Evolutionary conservation across 78 protist genomes (phyloP), one percentile per base, ranked within the genome.

Genomic region (Speleostelium caveatum): DNA sequence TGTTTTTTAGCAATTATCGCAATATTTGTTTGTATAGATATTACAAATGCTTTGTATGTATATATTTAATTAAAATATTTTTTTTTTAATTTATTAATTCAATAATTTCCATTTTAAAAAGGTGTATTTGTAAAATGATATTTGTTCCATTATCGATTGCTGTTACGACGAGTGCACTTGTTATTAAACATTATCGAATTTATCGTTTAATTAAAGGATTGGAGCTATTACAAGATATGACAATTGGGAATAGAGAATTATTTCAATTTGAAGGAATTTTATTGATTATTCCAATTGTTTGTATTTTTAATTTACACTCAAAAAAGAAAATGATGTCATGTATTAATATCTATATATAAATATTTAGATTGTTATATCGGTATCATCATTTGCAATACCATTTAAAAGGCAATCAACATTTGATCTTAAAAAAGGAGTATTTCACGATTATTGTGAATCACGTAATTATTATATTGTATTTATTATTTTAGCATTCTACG

Each of bases 391-490:
- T 22, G 78, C 78, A 12, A 72, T 53, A 1, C 59, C 42, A 51
- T 41, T 72, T 55, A 30, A 72, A 24, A 45, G 17, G 33, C 12
- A 17, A 2, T 72, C 45, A 21, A 51, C 16, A 4, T 72, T 10
- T 51, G 10, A 51, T 53, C 42, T 72, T 16, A 33, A 30, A 24
- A 53, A 53, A 17, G 39, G n/a, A 22, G 33, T 55, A 32, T 61
- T 65, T 24, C 26, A 53, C 24, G n/a, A 55, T 0, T 80, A 68
- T 68, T 80, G 89, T 58, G 21, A 68, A 36, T 60, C 89, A 3
- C 8, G 51, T 16, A 0, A 67, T 2, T 80, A 14, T 33, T 80
- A 80, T 68, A 41, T 80, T 16, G 26, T 68, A 12, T 53, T 80
- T 7, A 80, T 80, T 41, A 3, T 58, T 5, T 56, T 26, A 0